Evolutionary conservation across 1,139 yeast genomes (phyloP), one percentile per base, ranked within the genome.

Genomic region (Eremothecium gossypii): DNA sequence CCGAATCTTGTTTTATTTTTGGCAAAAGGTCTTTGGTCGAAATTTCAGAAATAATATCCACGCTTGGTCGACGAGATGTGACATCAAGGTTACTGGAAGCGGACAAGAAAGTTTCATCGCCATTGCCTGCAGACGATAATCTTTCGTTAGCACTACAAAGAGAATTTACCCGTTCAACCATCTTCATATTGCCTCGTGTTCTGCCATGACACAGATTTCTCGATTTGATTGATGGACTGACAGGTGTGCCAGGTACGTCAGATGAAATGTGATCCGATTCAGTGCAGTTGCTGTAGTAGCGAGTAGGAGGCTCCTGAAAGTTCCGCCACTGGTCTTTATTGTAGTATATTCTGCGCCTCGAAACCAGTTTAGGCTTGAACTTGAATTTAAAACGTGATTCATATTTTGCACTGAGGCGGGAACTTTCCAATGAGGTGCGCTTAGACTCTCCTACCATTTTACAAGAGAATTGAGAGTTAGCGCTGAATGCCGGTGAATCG

Each of bases 401-500:
- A 17, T 17, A 7, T 13, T 28, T 8, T 39, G 36, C 11, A 34
- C 14, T n/a, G 48, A 40, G 8, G 45, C 39, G 12, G 43, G 43
- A 10, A 48, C 46, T 4, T 55, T 52, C 23, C 23, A 17, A 17
- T 17, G 23, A 17, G 3, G 23, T 17, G 23, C 23, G 23, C 23
- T 17, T 17, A 6, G 23, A 17, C 23, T 17, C 23, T 3, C 23
- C 45, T 45, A 7, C 46, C 43, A 17, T 17, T 17, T 17, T 17
- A 17, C 3, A 6, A 11, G 61, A 49, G 38, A 58, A 57, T 39
- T 52, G 56, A 1, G 61, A 56, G 38, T 51, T 52, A 7, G 49
- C 32, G 46, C 57, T 57, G 30, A 54, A 38, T 1, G 61, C 56
- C 4, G 68, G 59, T 1, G 70, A 64, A 8, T 17, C 6, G 23